Base-by-base conservation (phyloP, 768 basidiomycete genomes). In the Leccinum aurantiacum region DNA sequence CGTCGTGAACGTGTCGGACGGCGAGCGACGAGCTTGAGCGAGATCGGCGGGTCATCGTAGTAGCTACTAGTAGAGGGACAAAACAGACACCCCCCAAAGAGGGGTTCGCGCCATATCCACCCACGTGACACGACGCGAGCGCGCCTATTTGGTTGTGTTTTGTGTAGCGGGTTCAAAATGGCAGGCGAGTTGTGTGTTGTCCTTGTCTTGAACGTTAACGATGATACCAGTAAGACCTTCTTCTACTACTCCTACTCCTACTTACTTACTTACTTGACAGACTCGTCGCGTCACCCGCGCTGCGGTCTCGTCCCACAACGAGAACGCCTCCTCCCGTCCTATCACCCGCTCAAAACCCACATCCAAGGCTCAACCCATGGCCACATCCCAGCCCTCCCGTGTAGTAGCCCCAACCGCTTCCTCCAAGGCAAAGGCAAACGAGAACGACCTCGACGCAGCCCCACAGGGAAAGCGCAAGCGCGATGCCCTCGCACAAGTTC, bases 381-480 rank as follows among this genome's bases (percentile, higher is more conserved):
- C 79, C 62, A 67, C 75, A 15, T 58, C 68, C 1, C 77, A 72
- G 49, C 66, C 76, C 25, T 50, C 69, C 76, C 80, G 79, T 70
- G 81, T 24, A 9, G 25, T 66, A 77, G 78, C 69, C 63, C 70
- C 70, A 53, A 71, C 74, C 6, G 76, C 78, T 5, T 74, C 78
- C 47, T 75, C 80, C 8, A 67, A 66, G 58, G 73, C 72, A 29
- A 75, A 74, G 27, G 63, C 53, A 1, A 69, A 79, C 63, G 76
- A 80, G 38, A 73, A 75, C 62, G 80, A 84, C 62, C 66, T 72
- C 22, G 84, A 87, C 47, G 74, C 76, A 14, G 73, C 77, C 19
- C 76, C 78, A 3, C 80, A 80, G 50, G 84, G 81, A 35, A 90
- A 90, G 70, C 83, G 90, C 57, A 92, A 91, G 72, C 87, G 91